Evolutionary conservation across 306 rosid species (phyloP), one percentile per base, ranked within the genome.

Genomic region (Crataegus laevigata): DNA sequence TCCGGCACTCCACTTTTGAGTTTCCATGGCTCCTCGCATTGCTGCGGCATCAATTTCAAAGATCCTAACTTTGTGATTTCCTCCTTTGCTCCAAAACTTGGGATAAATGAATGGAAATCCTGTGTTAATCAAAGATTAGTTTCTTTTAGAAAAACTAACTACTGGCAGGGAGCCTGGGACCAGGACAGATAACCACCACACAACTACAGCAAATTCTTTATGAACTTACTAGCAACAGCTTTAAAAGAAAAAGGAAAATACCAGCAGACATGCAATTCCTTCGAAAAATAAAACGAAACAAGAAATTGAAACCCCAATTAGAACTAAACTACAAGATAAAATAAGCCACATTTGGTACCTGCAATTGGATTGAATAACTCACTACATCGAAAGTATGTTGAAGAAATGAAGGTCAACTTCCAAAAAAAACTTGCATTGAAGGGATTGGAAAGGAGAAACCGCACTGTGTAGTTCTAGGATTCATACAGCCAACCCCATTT

Each of bases 81-180:
- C 12, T 77, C 81, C 69, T 79, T 82, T 74, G 84, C 45, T 69
- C 81, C 86, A 61, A 75, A 34, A 74, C 75, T 77, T 4, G 92
- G 80, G 70, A 85, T 76, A 30, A 86, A 38, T 38, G 86, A 72
- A 73, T 77, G 92, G 76, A 54, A 86, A 67, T 82, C 92, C 97
- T 91, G 89, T 34, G 22, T 76, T 61, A 64, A 60, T 59, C 43
- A 70, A 83, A 64, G 50, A 55, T 17, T 50, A 50, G 21, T 50
- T 50, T 50, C 54, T 50, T 50, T 50, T 1, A 17, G 0, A 50
- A 50, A 50, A 50, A 17, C 1, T 50, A 15, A 50, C 1, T 50
- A 50, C 54, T 5, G 54, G 54, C 8, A 50, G 54, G 54, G 8
- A 50, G 21, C 8, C 6, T 5, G 8, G 52, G 54, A 2, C 54